Conservation (phyloP, 768 basidiomycete genomes). For the Psilocybe azurescens region DNA sequence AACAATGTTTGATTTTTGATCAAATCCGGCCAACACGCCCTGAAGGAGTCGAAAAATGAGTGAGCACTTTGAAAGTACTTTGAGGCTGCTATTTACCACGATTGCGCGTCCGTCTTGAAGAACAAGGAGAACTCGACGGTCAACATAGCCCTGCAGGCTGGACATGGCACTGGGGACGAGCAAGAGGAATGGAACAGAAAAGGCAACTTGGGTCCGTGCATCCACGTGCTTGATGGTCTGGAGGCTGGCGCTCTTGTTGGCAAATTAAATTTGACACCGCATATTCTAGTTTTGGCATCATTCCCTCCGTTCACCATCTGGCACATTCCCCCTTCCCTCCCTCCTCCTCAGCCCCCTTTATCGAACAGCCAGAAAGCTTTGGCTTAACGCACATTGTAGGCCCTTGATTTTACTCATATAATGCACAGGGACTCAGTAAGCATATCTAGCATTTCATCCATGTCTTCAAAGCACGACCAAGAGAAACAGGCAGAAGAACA, state of each 20-base stretch:
- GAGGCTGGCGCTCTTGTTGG: constrained; percentile 3
- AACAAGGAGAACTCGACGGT: constrained; percentile 91
- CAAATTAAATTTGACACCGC: constrained; percentile 21
- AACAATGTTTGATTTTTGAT: constrained; percentile 96
- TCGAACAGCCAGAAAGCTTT: constrained; percentile 9
- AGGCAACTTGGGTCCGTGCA: constrained; percentile 19
- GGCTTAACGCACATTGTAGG: constrained; percentile 20
- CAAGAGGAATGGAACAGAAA: constrained; percentile 8
- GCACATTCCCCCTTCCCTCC: neutral
- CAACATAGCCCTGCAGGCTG: constrained; percentile 90
- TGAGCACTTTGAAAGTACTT: neutral
- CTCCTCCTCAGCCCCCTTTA: constrained; percentile 2
- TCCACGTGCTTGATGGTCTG: constrained; percentile 23
- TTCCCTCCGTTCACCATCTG: constrained; percentile 7
- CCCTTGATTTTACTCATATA: neutral
- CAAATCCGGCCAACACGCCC: constrained; percentile 92
- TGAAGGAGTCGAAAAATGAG: constrained; percentile 34
- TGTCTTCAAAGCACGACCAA: constrained; percentile 28
- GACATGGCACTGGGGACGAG: constrained; percentile 58
- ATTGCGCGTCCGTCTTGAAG: constrained; percentile 97
- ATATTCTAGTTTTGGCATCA: constrained; percentile 10
- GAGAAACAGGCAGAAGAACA: constrained; percentile 31
- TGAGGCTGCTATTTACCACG: constrained; percentile 60
- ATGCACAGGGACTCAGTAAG: neutral
- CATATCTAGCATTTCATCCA: constrained; percentile 13